A percentile compares a stretch with the other conserved stretches of the same genome.
Conservation (phyloP, 2,329 filamentous ascomycete species). For the Lachnellula occidentalis region DNA sequence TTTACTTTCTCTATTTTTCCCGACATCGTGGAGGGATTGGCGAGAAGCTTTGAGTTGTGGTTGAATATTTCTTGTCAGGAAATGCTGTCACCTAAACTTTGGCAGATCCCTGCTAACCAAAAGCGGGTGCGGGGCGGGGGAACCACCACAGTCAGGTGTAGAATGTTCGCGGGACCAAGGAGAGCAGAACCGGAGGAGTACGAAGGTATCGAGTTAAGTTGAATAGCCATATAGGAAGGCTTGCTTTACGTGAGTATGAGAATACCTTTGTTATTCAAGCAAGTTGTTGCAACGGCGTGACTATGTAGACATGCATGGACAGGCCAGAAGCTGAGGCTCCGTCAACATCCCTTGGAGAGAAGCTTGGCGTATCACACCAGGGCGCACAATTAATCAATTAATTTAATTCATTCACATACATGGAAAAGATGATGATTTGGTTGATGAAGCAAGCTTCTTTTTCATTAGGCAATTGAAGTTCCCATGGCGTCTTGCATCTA, state of each 20-base stretch:
- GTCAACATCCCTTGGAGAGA: too few relatives aligned
- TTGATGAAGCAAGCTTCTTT: constrained; percentile 26
- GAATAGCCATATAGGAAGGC: too few relatives aligned
- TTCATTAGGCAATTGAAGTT: constrained; percentile 28
- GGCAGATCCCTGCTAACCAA: not conserved
- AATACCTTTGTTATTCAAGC: too few relatives aligned
- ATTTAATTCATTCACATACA: not conserved
- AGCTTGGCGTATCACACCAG: too few relatives aligned
- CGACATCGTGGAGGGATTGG: constrained; percentile 21
- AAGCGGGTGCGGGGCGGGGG: not conserved
- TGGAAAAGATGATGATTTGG: not conserved
- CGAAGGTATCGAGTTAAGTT: too few relatives aligned
- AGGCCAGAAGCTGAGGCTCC: too few relatives aligned
- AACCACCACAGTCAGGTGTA: not conserved
- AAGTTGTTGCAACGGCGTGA: too few relatives aligned
- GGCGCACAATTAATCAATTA: too few relatives aligned
- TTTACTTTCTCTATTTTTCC: constrained; percentile 25
- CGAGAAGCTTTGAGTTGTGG: not conserved
- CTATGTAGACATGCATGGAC: too few relatives aligned
- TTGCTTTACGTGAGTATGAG: too few relatives aligned
- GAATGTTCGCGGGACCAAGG: not conserved
- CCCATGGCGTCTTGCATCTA: constrained; percentile 28
- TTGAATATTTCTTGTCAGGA: not conserved
- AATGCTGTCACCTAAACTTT: constrained; percentile 1
- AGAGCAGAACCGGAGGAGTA: too few relatives aligned